Percentiles rank a stretch among this genome's conserved stretches.
Conservation (phyloP, 257 asterid genomes). For the Mitragyna speciosa region DNA sequence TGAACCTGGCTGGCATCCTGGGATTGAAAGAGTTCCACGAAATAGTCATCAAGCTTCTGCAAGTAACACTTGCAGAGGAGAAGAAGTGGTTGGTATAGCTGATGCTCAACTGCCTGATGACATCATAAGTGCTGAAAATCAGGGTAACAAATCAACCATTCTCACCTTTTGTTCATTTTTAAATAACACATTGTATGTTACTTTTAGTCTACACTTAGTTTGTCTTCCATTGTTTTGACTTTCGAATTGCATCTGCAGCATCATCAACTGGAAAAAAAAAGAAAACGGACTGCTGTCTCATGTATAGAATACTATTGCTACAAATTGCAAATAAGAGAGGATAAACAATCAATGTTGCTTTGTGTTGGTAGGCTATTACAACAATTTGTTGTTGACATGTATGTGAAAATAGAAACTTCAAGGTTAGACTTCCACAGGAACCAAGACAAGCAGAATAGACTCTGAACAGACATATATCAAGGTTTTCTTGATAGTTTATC, state of each 20-base stretch:
- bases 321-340: not conserved
- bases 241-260: not conserved
- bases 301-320: not conserved
- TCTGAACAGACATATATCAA: too few relatives aligned
- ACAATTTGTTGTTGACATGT: not conserved
- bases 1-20: not conserved
- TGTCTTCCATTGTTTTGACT: too few relatives aligned
- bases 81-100: too few relatives aligned
- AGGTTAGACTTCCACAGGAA: not conserved
- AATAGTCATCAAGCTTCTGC: too few relatives aligned
- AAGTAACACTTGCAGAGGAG: too few relatives aligned
- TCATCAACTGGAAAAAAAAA: not conserved
- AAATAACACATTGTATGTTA: too few relatives aligned
- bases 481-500: not conserved
- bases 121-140: too few relatives aligned
- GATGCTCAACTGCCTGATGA: too few relatives aligned
- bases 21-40: not conserved
- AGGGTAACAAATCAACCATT: too few relatives aligned
- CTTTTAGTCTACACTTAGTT: too few relatives aligned
- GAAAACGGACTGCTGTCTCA: not conserved
- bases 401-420: not conserved
- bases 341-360: not conserved
- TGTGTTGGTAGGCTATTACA: not conserved
- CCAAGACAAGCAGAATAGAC: too few relatives aligned
- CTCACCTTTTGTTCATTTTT: too few relatives aligned